Base-by-base conservation (phyloP, 2,329 filamentous ascomycete species). In the Blumeriella jaapii region DNA sequence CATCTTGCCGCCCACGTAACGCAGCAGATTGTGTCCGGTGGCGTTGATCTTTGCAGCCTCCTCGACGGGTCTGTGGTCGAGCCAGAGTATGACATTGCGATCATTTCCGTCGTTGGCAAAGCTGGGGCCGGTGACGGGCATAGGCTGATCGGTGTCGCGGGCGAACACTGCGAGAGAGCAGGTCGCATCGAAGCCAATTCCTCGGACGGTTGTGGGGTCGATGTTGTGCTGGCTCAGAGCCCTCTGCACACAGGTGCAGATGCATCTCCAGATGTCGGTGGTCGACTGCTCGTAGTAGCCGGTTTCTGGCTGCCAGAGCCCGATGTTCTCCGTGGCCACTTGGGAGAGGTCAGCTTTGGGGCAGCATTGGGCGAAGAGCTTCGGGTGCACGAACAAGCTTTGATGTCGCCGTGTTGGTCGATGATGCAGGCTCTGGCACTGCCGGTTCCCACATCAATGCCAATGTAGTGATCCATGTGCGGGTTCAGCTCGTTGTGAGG, bases 141-240 rank as follows among this genome's bases (percentile, higher is more conserved):
- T 69, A 2, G 91, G 91, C 60, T 93, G 82, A 58, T 94, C 82
- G 3, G 84, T 93, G 50, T 94, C 85, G 54, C 82, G 68, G 36
- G 78, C 71, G 62, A 98, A 94, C 49, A 96, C 87, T 19, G 87
- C 74, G 17, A 98, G 74, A 12, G 91, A 98, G 67, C 91, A 98
- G n/a, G 91, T 98, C 14, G 91, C 91, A 59, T 98, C 91, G 59
- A 98, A 96, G 34, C 91, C 91, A 53, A 98, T 85, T 39, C 91
- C 91, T 49, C 81, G 81, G 51, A 98, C 80, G 22, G 73, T 77
- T 44, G 64, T 65, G 4, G 78, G 71, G 51, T 89, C 77, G 48
- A 93, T 78, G 49, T 78, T 78, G 48, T 89, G 82, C 58, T 94
- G 80, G 54, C 70, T 71, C 52, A 96, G 71, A 28, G 87, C 85